Evolutionary conservation across 371 early-diverging fungal species (phyloP).

Genomic region (Dentiscutata heterogama): DNA sequence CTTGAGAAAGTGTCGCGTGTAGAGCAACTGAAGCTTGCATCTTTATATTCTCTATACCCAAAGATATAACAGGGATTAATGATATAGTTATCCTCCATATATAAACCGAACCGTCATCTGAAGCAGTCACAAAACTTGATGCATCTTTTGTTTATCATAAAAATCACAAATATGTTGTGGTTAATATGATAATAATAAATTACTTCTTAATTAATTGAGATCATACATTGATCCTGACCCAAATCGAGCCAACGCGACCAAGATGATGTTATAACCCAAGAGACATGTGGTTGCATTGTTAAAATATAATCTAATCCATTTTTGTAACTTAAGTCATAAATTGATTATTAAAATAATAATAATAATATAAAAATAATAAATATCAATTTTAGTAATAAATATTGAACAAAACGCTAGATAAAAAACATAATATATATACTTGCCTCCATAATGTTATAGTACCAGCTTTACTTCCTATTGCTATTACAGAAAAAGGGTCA

Average conservation of each 20-base stretch:
- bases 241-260: conserved; percentile 37
- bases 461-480: conserved; percentile 43
- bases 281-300: conserved; percentile 22
- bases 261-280: conserved; percentile 23
- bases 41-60: neutral
- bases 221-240: conserved; percentile 25
- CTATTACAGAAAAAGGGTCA: conserved; percentile 33
- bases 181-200: neutral
- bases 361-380: neutral
- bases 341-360: neutral
- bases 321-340: neutral
- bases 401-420: neutral
- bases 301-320: conserved; percentile 4
- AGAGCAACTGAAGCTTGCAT: neutral
- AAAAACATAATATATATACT: neutral
- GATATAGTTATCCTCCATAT: conserved; percentile 30
- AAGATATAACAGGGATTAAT: neutral
- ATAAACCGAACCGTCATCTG: conserved; percentile 37
- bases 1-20: neutral
- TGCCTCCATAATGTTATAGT: conserved; percentile 44
- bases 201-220: no score
- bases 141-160: conserved; percentile 14
- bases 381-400: neutral
- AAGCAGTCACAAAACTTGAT: conserved; percentile 27
- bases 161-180: neutral